phyloP scores from a whole-genome alignment of 1,284 basidiomycete species.

The Malassezia yamatoensis region DNA sequence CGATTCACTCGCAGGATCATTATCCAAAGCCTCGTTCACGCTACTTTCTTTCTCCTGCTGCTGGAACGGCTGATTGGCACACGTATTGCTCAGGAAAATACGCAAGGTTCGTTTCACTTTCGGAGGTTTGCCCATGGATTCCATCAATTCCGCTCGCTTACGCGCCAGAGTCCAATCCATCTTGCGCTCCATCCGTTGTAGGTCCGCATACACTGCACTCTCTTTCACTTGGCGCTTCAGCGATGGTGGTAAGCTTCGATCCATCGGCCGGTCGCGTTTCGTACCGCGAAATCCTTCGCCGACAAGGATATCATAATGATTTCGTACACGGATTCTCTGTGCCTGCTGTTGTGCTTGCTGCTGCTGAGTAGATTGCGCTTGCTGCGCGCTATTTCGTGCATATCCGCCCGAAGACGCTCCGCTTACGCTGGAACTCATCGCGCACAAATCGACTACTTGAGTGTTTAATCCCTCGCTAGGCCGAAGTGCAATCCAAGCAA shows the following conservation, averaged over 20 bases:
- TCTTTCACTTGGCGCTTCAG: slow-evolving; percentile 53
- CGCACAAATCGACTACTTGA: too few species aligned
- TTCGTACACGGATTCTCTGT: slow-evolving; percentile 26
- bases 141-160: slow-evolving; percentile 65
- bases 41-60: slow-evolving; percentile 30
- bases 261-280: slow-evolving; percentile 68
- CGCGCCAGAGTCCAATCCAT: slow-evolving; percentile 90
- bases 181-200: slow-evolving; percentile 77
- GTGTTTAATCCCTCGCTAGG: not conserved
- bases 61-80: slow-evolving; percentile 60
- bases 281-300: slow-evolving; percentile 39
- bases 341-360: slow-evolving; percentile 34
- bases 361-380: slow-evolving; percentile 11
- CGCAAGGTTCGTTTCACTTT: slow-evolving; percentile 67
- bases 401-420: too few species aligned
- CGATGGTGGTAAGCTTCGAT: slow-evolving; percentile 65
- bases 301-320: slow-evolving; percentile 27
- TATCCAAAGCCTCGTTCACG: slow-evolving; percentile 15
- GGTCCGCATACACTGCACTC: slow-evolving; percentile 69
- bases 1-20: slow-evolving; percentile 11
- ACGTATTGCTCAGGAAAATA: slow-evolving; percentile 78
- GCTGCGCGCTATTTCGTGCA: slow-evolving; percentile 10
- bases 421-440: too few species aligned
- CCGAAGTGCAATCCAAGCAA: too few species aligned
- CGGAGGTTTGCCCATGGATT: slow-evolving; percentile 45